These are phyloP conservation scores for Monilinia fructigena DNA, from an alignment of 2,329 filamentous ascomycete genomes.

Conservation along the genomic window DNA sequence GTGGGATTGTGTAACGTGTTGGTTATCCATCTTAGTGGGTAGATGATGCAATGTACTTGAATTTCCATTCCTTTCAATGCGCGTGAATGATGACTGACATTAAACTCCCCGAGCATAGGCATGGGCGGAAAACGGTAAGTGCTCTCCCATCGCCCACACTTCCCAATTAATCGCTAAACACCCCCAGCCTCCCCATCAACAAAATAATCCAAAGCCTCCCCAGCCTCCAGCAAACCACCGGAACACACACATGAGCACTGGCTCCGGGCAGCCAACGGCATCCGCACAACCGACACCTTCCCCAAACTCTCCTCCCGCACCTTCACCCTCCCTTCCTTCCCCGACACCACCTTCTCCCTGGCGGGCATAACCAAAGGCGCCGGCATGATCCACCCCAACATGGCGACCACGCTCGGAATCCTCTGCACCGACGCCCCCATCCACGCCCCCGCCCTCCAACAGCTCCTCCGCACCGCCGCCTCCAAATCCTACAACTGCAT, in stretches of 20 bases:
- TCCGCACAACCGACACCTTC: conserved; percentile 98
- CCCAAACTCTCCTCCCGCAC: conserved; percentile 86
- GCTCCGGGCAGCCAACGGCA: conserved; percentile 82
- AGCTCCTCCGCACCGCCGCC: not conserved
- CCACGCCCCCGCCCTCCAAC: conserved; percentile 46
- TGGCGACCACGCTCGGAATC: conserved; percentile 91
- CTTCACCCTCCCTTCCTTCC: conserved; percentile 81
- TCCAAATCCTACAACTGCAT: conserved; percentile 5
- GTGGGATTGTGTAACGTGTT: not conserved
- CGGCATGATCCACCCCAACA: conserved; percentile 99
- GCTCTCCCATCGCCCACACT: not conserved
- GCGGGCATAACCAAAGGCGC: conserved; percentile 97
- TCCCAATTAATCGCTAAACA: not conserved
- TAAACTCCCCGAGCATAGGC: not conserved
- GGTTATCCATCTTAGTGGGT: not conserved
- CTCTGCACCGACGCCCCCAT: conserved; percentile 90
- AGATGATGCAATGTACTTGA: not conserved
- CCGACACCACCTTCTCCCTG: conserved; percentile 73
- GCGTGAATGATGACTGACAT: not conserved
- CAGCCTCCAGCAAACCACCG: not conserved
- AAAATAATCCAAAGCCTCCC: conserved; percentile 1
- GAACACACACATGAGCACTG: conserved; percentile 76
- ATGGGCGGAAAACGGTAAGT: conserved; percentile 1
- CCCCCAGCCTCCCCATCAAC: not conserved
- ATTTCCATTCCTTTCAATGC: not conserved